Evolutionary conservation across 768 basidiomycete genomes (phyloP).

Genomic region (Vararia minispora): DNA sequence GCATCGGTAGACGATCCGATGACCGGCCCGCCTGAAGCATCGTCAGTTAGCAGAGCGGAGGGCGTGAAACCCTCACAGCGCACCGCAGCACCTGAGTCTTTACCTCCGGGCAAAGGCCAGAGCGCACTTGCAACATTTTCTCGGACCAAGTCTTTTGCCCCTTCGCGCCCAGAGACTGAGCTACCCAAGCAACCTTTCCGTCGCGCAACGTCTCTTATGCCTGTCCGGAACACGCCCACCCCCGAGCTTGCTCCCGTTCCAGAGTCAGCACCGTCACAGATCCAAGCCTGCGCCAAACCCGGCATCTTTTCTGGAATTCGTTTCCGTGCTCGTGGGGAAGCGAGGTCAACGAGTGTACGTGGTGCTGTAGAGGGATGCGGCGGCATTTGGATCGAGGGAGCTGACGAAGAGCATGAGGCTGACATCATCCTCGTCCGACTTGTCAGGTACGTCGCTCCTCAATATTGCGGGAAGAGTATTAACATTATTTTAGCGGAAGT

Average conservation of each 20-base stretch:
- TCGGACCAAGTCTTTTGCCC: constrained; percentile 56
- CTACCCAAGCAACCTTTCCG: constrained; percentile 14
- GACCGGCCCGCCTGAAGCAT: too few species aligned
- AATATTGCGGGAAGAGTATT: background rate
- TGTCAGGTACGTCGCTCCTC: constrained; percentile 41
- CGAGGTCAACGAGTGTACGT: constrained; percentile 43
- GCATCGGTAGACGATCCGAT: constrained; percentile 9
- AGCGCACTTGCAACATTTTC: constrained; percentile 48
- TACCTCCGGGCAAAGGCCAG: constrained; percentile 1
- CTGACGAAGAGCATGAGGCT: constrained; percentile 32
- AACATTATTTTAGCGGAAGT: constrained; percentile 42
- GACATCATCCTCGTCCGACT: constrained; percentile 64
- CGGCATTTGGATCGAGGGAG: constrained; percentile 33
- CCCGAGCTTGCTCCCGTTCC: background rate
- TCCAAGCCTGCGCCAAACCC: background rate
- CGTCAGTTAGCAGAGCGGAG: too few species aligned
- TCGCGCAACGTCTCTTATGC: constrained; percentile 28
- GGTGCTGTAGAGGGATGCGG: constrained; percentile 50
- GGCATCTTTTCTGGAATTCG: constrained; percentile 43
- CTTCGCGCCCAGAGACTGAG: constrained; percentile 15
- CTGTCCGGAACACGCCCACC: constrained; percentile 32
- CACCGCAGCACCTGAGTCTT: too few species aligned
- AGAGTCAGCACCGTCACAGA: constrained; percentile 12
- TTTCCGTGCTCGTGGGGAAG: constrained; percentile 60
- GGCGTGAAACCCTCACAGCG: too few species aligned